These are phyloP conservation scores for Solanum gandarillasii DNA, from an alignment of 257 asterid species.

Conservation along the genomic window DNA sequence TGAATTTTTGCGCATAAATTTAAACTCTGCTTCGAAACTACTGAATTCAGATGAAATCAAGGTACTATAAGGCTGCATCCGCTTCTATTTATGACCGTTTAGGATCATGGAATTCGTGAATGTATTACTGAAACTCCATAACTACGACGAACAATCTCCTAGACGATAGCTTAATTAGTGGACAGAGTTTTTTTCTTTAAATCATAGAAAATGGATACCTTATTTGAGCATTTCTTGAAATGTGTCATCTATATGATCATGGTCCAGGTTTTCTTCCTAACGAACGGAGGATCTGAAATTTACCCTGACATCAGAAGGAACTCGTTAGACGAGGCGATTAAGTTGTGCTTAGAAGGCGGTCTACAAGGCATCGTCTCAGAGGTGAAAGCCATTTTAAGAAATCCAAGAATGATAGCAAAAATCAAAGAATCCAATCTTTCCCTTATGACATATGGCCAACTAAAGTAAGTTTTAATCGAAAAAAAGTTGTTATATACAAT, in stretches of 20 bases:
- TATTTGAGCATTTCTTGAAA: neutral
- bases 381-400: conserved; percentile 20
- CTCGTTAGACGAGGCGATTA: conserved; percentile 15
- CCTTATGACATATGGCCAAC: conserved; percentile 18
- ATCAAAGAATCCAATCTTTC: conserved; percentile 21
- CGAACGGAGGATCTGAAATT: conserved; percentile 20
- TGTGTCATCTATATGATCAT: neutral
- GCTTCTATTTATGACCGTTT: neutral
- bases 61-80: neutral
- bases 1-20: neutral
- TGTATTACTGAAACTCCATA: neutral
- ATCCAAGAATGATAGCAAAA: conserved; percentile 11
- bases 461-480: conserved; percentile 7
- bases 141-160: neutral
- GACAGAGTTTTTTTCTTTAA: neutral
- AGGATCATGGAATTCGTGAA: neutral
- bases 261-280: conserved; percentile 20
- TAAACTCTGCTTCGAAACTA: neutral
- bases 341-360: conserved; percentile 14
- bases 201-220: neutral
- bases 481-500: neutral
- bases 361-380: conserved; percentile 20
- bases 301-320: conserved; percentile 17
- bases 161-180: neutral
- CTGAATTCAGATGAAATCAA: neutral